Conservation (phyloP, 225 moss, liverwort and hornwort genomes). For the Pseudisothecium myosuroides region DNA sequence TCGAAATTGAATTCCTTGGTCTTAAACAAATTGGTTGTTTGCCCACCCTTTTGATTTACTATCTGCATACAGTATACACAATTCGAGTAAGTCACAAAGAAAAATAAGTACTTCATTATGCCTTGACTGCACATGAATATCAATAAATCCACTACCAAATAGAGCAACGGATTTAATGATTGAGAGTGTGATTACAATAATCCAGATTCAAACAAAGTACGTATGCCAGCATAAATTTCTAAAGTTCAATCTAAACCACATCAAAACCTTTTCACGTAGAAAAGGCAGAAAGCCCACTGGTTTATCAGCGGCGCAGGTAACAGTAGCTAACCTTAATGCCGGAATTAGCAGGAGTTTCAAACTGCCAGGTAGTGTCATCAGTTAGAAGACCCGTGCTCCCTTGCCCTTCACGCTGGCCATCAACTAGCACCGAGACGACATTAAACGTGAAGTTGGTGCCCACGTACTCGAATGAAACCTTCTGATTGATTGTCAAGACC, state of each 20-base stretch:
- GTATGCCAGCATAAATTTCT: not conserved
- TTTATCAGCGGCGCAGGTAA: not conserved
- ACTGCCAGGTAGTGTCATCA: slow-evolving; percentile 43
- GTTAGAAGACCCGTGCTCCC: slow-evolving; percentile 45
- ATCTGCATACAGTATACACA: slow-evolving; percentile 41
- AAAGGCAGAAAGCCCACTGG: not conserved
- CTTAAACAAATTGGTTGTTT: slow-evolving; percentile 75
- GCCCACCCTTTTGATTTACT: slow-evolving; percentile 70
- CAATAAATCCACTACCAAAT: not conserved
- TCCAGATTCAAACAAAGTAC: not conserved
- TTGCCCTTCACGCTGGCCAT: slow-evolving; percentile 33
- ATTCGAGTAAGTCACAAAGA: not conserved
- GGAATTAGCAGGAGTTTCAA: slow-evolving; percentile 70
- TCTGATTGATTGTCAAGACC: slow-evolving; percentile 67
- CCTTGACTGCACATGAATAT: not conserved
- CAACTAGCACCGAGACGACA: slow-evolving; percentile 42
- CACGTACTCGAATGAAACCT: slow-evolving; percentile 68
- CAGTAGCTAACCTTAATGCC: slow-evolving; percentile 65
- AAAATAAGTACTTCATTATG: not conserved
- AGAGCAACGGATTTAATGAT: not conserved
- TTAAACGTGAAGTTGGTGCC: slow-evolving; percentile 69
- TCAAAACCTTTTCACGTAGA: not conserved
- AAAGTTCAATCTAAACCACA: not conserved
- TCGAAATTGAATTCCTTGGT: slow-evolving; percentile 86
- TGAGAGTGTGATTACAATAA: not conserved